Evolutionary conservation across 139 green algal genomes (phyloP), one percentile per base, ranked within the genome.

Genomic region (Picochlorum sp.): DNA sequence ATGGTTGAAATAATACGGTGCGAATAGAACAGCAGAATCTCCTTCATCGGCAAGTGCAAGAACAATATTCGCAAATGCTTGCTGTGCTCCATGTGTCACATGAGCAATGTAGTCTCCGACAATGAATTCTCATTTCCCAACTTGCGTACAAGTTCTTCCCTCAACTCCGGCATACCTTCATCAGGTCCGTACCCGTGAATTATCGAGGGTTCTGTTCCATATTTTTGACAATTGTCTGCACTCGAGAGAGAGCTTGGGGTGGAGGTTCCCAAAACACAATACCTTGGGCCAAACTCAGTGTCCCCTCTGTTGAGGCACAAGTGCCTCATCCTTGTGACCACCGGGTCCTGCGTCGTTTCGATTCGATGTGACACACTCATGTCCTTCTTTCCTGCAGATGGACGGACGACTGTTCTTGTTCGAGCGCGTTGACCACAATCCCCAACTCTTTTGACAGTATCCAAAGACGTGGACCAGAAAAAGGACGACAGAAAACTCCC

Each of bases 1-100:
- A 70, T 97, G 88, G 74, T 98, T 97, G 81, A 97, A 98, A 79
- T 97, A 98, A 73, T 90, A 95, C 9, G 92, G 92, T 49, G 50
- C 74, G 74, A 97, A 97, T 23, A 98, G 79, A 20, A 90, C 90
- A 5, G 84, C 79, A 1, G 62, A 21, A 68, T 94, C 83, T 9
- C 49, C 18, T 3, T 67, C 59, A 50, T 97, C 92, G 18, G 76
- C 71, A 44, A 96, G 70, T 0, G 85, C 70, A 13, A 96, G 67
- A 57, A 96, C 77, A 8, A 91, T 62, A 70, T 96, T 97, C 4
- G 82, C 72, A 54, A 96, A 96, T 15, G 79, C 86, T 75, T 97
- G 90, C 56, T 93, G 96, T 62, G 90, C 91, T 5, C 90, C 90
- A 4, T 84, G 74, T 5, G 90, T 97, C 6, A 97, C 86, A 74